These are phyloP conservation scores for Debaryomyces castellii DNA, from an alignment of 805 yeast genomes.

Conservation along the genomic window DNA sequence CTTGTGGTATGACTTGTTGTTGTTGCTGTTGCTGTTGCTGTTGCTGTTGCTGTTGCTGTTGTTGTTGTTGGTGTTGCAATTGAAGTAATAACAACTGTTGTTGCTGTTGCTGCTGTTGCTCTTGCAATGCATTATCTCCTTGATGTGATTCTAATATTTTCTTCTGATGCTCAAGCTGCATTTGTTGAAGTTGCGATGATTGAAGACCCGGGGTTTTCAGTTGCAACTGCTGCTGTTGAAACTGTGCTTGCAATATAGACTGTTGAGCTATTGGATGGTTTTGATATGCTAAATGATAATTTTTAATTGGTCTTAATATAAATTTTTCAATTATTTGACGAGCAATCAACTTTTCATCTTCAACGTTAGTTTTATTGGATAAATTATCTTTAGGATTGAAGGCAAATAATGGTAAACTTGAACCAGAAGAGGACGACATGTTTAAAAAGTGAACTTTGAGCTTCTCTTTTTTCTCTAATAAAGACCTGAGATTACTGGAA, in stretches of 20 bases:
- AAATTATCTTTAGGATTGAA: conserved; percentile 33
- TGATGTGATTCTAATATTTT: conserved; percentile 9
- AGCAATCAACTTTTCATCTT: conserved; percentile 35
- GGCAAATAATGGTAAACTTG: conserved; percentile 48
- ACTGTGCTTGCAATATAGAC: conserved; percentile 30
- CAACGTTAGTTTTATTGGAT: conserved; percentile 31
- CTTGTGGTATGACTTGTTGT: conserved; percentile 14
- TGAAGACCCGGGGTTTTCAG: conserved; percentile 17
- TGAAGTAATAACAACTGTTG: conserved; percentile 31
- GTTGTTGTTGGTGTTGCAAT: conserved; percentile 33
- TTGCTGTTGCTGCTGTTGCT: conserved; percentile 15
- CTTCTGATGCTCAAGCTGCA: conserved; percentile 29
- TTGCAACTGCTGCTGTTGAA: conserved; percentile 30
- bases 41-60: conserved; percentile 26
- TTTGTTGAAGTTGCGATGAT: conserved; percentile 27
- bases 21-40: conserved; percentile 35
- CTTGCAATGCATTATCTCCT: conserved; percentile 8
- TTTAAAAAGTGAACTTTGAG: conserved; percentile 37
- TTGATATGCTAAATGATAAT: conserved; percentile 45
- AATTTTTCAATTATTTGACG: conserved; percentile 41
- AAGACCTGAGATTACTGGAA: conserved; percentile 38
- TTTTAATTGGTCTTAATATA: conserved; percentile 41
- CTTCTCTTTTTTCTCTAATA: conserved; percentile 35
- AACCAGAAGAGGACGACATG: conserved; percentile 12
- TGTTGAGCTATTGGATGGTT: conserved; percentile 42